Evolutionary conservation across 2,329 filamentous ascomycete species (phyloP).

Genomic region (Zasmidium citrigriseum): DNA sequence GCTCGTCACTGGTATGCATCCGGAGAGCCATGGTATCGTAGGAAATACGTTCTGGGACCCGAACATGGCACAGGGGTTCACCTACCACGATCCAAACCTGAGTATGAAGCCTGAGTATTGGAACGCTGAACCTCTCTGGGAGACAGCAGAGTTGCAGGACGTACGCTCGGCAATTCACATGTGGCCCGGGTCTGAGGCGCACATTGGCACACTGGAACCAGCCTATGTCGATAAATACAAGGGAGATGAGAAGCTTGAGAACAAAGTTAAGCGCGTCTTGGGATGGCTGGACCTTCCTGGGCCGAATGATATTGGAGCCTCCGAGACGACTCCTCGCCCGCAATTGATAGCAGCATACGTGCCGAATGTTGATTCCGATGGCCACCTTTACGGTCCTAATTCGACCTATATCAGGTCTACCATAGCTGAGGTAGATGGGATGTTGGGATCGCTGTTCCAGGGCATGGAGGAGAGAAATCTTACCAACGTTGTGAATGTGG

Average conservation of each 20-base stretch:
- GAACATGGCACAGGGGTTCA: slow-evolving; percentile 73
- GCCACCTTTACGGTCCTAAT: slow-evolving; percentile 88
- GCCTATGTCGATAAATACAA: slow-evolving; percentile 85
- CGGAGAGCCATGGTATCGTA: slow-evolving; percentile 89
- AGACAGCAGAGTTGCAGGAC: slow-evolving; percentile 81
- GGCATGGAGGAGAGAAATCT: slow-evolving; percentile 81
- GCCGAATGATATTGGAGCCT: slow-evolving; percentile 54
- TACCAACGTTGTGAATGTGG: slow-evolving; percentile 85
- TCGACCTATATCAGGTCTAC: slow-evolving; percentile 84
- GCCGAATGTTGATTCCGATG: slow-evolving; percentile 84
- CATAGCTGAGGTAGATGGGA: slow-evolving; percentile 76
- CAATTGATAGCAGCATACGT: slow-evolving; percentile 95
- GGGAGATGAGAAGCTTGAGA: slow-evolving; percentile 68
- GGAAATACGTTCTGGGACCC: slow-evolving; percentile 96
- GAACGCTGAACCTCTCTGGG: slow-evolving; percentile 92
- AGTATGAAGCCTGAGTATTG: slow-evolving; percentile 91
- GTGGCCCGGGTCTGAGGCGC: slow-evolving; percentile 96
- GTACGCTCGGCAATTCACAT: slow-evolving; percentile 86
- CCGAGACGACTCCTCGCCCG: slow-evolving; percentile 61
- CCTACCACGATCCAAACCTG: slow-evolving; percentile 73
- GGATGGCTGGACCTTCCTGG: slow-evolving; percentile 84
- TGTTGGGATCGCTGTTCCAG: slow-evolving; percentile 75
- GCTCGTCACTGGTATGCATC: slow-evolving; percentile 85
- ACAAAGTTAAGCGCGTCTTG: slow-evolving; percentile 78
- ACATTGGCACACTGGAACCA: slow-evolving; percentile 73